Conservation (phyloP, 179 eudicot species). For the Pouteria campechiana region DNA sequence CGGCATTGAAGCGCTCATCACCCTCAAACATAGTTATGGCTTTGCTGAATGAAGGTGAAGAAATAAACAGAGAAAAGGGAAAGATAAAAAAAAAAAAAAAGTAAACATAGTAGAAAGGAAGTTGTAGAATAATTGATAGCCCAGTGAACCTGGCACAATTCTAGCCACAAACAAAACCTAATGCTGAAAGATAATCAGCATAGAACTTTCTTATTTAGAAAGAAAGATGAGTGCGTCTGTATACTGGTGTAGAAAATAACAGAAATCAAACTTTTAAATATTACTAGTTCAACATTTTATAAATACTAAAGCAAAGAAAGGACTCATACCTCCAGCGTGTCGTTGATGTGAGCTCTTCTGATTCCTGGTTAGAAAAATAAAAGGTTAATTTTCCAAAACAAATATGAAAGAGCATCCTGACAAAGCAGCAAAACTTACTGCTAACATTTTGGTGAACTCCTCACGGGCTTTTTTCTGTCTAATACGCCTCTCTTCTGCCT, state of each 20-base stretch:
- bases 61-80: constrained; percentile 6
- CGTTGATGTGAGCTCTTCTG: constrained; percentile 74
- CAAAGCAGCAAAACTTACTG: constrained; percentile 37
- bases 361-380: constrained; percentile 43
- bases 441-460: constrained; percentile 84
- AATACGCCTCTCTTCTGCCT: constrained; percentile 88
- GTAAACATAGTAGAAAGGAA: background rate
- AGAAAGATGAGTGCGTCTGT: no score
- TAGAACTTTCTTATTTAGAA: no score
- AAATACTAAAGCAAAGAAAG: no score
- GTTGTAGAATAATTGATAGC: no score
- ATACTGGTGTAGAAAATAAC: no score
- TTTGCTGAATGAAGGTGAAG: constrained; percentile 51
- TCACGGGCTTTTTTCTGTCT: constrained; percentile 90
- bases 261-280: no score
- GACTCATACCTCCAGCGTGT: constrained; percentile 74
- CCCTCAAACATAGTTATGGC: constrained; percentile 79
- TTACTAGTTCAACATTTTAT: no score
- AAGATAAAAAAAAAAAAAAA: background rate
- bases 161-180: no score
- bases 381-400: constrained; percentile 2
- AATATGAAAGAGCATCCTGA: background rate
- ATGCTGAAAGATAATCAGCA: no score
- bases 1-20: constrained; percentile 90
- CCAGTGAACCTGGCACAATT: no score